A percentile compares a stretch with the other conserved stretches of the same genome.
These are phyloP conservation scores for Themeda triandra DNA, from an alignment of 176 grass and related monocot genomes.

Conservation along the genomic window DNA sequence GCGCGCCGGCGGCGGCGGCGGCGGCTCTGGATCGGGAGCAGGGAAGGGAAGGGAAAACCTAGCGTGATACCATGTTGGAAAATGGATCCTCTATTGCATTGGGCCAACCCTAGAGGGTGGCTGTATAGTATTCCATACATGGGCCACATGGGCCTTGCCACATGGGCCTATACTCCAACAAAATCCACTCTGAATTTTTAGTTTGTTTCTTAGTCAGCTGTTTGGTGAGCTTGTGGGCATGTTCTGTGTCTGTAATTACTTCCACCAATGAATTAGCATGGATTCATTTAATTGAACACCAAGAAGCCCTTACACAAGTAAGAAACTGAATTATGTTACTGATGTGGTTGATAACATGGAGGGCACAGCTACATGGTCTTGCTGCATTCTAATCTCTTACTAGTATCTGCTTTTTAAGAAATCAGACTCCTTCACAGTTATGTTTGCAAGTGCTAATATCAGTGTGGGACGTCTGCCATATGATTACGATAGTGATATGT, in stretches of 20 bases:
- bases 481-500: background rate
- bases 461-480: background rate
- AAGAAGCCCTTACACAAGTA: background rate
- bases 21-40: no score
- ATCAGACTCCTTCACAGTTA: background rate
- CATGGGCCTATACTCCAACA: no score
- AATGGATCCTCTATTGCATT: no score
- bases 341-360: background rate
- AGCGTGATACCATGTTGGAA: no score
- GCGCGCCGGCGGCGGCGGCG: no score
- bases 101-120: no score
- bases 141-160: no score
- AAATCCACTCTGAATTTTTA: background rate
- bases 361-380: background rate
- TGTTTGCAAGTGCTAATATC: background rate
- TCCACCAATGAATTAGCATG: background rate
- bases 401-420: background rate
- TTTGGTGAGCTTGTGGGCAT: slow-evolving; percentile 5
- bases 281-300: background rate
- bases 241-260: background rate
- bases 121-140: no score
- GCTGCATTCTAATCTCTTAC: background rate
- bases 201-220: background rate
- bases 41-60: no score
- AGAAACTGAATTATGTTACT: background rate